Base-by-base conservation (phyloP, 2,329 filamentous ascomycete species). In the Geosmithia putterillii region DNA sequence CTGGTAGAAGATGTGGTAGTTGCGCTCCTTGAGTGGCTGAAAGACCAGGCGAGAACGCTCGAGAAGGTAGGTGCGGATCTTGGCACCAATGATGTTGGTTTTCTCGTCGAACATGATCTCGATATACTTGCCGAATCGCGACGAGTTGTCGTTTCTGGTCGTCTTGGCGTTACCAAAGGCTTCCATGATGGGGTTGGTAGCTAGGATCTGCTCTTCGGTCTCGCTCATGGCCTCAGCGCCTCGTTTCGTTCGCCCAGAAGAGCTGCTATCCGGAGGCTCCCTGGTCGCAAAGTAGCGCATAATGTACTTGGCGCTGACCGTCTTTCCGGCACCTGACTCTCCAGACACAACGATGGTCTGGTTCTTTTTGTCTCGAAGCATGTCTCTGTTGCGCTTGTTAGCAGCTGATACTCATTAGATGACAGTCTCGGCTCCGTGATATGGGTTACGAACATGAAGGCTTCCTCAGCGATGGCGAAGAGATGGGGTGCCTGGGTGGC, bases 1-100 rank as follows among this genome's bases (percentile, higher is more conserved):
- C 63, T 98, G 92, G 64, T 98, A 98, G 68, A 98, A 98, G 55
- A 98, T 90, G 64, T 98, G 92, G 66, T 98, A 98, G 63, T 98
- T 98, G 52, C 92, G 79, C 69, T 98, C 92, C 67, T 95, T 96
- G 50, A 95, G 70, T 37, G 92, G 92, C 60, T 98, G 92, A 64
- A 96, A 98, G 17, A 96, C 92, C 55, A 98, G 71, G 67, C 92
- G 83, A 48, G 92, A 96, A 47, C 92, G 85, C 63, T 98, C 92
- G 38, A 98, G 72, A 51, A 98, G 72, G 58, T 98, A 98, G 44
- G 89, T 95, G 54, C 92, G 78, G 58, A 98, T 98, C 69, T 94
- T 94, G 45, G 92, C 92, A 52, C 92, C 92, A 57, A 96, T 95
- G 55, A 98, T 98, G 61, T 94, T 92, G 48, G 87, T 95, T 56